Evolutionary conservation across 1,139 yeast genomes (phyloP).

Genomic region (Trichomonascaceae sp.): DNA sequence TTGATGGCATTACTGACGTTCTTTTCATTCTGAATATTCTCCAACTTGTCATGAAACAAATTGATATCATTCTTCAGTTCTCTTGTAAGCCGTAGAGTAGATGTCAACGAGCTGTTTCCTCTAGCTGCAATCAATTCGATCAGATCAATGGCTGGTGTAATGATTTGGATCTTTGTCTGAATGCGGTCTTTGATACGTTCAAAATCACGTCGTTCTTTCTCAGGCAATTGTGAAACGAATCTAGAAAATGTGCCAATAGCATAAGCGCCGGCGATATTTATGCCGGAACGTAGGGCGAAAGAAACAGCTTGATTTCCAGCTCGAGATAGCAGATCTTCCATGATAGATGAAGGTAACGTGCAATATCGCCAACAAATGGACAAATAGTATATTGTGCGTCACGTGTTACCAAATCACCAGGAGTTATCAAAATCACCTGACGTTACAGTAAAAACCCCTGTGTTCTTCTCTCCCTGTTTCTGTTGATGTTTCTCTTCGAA

Average conservation of each 20-base stretch:
- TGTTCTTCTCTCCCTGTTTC: too few relatives aligned
- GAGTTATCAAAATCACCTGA: too few relatives aligned
- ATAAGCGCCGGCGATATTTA: conserved; percentile 68
- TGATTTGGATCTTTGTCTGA: conserved; percentile 55
- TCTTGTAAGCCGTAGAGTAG: conserved; percentile 51
- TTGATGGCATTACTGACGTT: conserved; percentile 31
- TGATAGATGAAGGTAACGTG: too few relatives aligned
- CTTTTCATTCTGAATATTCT: conserved; percentile 21
- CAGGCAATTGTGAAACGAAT: conserved; percentile 58
- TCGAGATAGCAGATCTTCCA: conserved; percentile 14
- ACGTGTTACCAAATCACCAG: too few relatives aligned
- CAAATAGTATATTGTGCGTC: too few relatives aligned
- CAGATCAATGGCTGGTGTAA: conserved; percentile 64
- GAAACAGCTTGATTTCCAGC: conserved; percentile 68
- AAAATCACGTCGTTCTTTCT: conserved; percentile 44
- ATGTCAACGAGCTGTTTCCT: conserved; percentile 60
- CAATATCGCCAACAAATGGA: too few relatives aligned
- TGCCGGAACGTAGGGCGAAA: conserved; percentile 73
- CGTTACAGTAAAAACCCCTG: too few relatives aligned
- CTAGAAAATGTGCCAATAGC: conserved; percentile 62
- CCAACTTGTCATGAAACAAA: conserved; percentile 49
- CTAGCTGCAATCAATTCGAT: conserved; percentile 64
- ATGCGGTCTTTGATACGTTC: conserved; percentile 42
- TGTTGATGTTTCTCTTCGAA: too few relatives aligned
- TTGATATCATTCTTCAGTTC: conserved; percentile 56